Evolutionary conservation across 352 stramenopile genomes (phyloP).

Genomic region (Pythium phragmitis): DNA sequence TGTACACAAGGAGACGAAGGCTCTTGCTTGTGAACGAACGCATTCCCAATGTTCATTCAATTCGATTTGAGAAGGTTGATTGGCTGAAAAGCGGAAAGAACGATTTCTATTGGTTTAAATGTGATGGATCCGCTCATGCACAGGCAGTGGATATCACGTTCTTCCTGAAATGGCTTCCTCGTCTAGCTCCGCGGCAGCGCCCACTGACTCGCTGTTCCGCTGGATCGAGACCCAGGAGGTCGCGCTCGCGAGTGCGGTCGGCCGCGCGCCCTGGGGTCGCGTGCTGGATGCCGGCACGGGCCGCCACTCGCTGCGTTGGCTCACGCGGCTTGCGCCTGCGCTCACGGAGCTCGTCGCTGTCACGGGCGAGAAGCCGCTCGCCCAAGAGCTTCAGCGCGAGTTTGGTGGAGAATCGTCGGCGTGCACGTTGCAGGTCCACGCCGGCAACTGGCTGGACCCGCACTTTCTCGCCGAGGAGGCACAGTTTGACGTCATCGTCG

Average conservation of each 20-base stretch:
- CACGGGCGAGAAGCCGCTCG: constrained; percentile 46
- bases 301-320: constrained; percentile 79
- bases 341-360: constrained; percentile 43
- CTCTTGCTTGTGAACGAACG: not conserved
- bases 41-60: not conserved
- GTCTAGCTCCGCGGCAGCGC: constrained; percentile 1
- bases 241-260: constrained; percentile 1
- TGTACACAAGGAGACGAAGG: no score
- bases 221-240: constrained; percentile 46
- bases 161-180: constrained; percentile 9
- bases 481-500: constrained; percentile 53
- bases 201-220: constrained; percentile 48
- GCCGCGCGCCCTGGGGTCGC: constrained; percentile 29
- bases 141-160: constrained; percentile 1
- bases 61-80: not conserved
- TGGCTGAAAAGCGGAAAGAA: not conserved
- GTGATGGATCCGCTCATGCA: not conserved
- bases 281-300: constrained; percentile 86
- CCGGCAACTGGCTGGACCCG: constrained; percentile 55
- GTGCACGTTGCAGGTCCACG: constrained; percentile 35
- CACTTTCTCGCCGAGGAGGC: constrained; percentile 36
- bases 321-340: constrained; percentile 47
- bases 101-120: constrained; percentile 11
- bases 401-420: constrained; percentile 13
- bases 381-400: constrained; percentile 31